Conservation (phyloP, 148 eudicot genomes). For the Chenopodium quinoa region DNA sequence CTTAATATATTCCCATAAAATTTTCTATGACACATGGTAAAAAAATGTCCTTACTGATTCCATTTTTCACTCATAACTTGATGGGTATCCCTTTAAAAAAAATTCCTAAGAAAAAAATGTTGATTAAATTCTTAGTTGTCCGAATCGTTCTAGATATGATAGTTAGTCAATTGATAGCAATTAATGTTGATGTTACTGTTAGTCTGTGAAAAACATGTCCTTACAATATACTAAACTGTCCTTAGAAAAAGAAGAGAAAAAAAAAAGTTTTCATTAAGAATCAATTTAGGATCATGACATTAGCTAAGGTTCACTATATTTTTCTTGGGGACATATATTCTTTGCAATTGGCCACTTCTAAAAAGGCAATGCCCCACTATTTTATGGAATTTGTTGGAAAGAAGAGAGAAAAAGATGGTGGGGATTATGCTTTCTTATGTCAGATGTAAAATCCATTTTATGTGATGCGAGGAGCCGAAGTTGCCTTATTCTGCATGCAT, state of each 20-base stretch:
- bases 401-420: not conserved
- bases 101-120: no score
- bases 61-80: not conserved
- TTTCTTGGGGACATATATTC: slow-evolving; percentile 17
- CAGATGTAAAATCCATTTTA: slow-evolving; percentile 2
- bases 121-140: no score
- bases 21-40: no score
- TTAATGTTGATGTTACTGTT: not conserved
- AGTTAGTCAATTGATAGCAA: not conserved
- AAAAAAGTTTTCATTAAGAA: not conserved
- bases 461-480: slow-evolving; percentile 11
- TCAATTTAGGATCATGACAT: slow-evolving; percentile 7
- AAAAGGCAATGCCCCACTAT: slow-evolving; percentile 23
- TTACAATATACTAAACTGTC: not conserved
- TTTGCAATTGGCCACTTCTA: slow-evolving; percentile 12
- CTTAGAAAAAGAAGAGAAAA: not conserved
- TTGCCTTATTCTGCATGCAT: slow-evolving; percentile 9
- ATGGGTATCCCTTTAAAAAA: not conserved
- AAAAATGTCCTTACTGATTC: no score
- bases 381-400: slow-evolving; percentile 15
- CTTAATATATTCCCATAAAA: no score
- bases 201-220: not conserved
- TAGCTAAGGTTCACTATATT: slow-evolving; percentile 2
- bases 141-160: not conserved
- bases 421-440: slow-evolving; percentile 1